Evolutionary conservation across 495 filamentous ascomycete genomes (phyloP), one percentile per base, ranked within the genome.

Genomic region (Hypoxylon intermedium): DNA sequence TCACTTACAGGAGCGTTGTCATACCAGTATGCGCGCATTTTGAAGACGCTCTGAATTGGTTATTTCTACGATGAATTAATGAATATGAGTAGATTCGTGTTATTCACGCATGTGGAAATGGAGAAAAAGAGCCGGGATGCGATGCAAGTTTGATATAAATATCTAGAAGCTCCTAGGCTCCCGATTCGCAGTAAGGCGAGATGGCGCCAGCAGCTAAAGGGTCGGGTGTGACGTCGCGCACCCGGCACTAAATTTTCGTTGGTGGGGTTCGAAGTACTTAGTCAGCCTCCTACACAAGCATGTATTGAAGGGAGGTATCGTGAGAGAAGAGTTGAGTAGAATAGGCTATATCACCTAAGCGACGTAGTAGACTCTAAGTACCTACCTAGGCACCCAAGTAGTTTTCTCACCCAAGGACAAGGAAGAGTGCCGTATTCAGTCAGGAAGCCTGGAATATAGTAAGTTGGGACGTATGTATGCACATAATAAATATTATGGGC

Each of bases 11-110:
- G 82, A 62, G 81, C 73, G 74, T 93, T 89, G 69, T 94, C 90
- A 73, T 87, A 93, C 80, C 84, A 88, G 77, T 94, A 95, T 55
- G 87, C 89, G 73, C 83, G 88, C 91, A 95, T 94, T 58, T 69
- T 79, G 47, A 44, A 9, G 18, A 5, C 9, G 7, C 11, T 16
- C 18, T 41, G 24, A 13, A 5, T 49, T n/a, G n/a, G n/a, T 3
- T 2, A 18, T 30, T 48, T 30, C 19, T 12, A 12, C 15, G 44
- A 23, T 13, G 28, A n/a, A 19, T 30, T 9, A 15, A 47, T 9
- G 31, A 33, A 20, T 26, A 40, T 7, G 19, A 3, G 12, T 11
- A 26, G 33, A 40, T 5, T 37, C n/a, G 45, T 15, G 23, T n/a
- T 38, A 28, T 45, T 55, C 43, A 33, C 9, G 20, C 11, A 24